Conservation (phyloP, 768 basidiomycete genomes). For the Rickenella mellea region DNA sequence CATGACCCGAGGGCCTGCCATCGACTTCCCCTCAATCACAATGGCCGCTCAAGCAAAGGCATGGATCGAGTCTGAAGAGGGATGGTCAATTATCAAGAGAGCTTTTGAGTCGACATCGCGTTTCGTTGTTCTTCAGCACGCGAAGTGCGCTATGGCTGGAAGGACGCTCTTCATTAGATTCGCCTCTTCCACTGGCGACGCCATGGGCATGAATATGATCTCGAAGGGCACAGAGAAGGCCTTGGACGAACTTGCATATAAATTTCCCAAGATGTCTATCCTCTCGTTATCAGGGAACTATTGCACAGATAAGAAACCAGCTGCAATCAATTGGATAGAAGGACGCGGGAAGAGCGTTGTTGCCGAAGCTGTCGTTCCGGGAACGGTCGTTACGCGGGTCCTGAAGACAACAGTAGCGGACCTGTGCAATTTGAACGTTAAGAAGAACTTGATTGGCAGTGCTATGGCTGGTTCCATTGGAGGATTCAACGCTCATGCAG, state of each 20-base stretch:
- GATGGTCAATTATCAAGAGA: conserved; percentile 61
- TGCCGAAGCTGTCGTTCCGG: conserved; percentile 89
- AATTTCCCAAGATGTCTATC: conserved; percentile 87
- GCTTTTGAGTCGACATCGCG: conserved; percentile 94
- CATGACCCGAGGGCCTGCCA: conserved; percentile 97
- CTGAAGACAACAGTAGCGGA: conserved; percentile 92
- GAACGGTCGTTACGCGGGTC: conserved; percentile 78
- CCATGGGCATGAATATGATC: conserved; percentile 99
- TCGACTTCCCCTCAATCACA: conserved; percentile 81
- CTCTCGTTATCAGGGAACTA: conserved; percentile 94
- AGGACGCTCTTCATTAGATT: conserved; percentile 91
- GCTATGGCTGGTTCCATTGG: conserved; percentile 98
- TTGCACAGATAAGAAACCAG: conserved; percentile 99
- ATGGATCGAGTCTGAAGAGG: conserved; percentile 80
- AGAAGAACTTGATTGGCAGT: conserved; percentile 96
- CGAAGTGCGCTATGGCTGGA: conserved; percentile 89
- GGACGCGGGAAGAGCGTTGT: conserved; percentile 97
- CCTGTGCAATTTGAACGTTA: conserved; percentile 82
- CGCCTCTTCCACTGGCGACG: conserved; percentile 90
- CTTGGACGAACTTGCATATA: conserved; percentile 61
- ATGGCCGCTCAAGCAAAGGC: conserved; percentile 76
- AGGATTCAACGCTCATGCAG: conserved; percentile 97
- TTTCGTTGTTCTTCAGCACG: conserved; percentile 75
- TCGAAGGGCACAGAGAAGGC: conserved; percentile 97
- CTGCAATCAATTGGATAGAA: conserved; percentile 99